These are phyloP conservation scores for Corylus avellana DNA, from an alignment of 306 rosid species.

Conservation along the genomic window DNA sequence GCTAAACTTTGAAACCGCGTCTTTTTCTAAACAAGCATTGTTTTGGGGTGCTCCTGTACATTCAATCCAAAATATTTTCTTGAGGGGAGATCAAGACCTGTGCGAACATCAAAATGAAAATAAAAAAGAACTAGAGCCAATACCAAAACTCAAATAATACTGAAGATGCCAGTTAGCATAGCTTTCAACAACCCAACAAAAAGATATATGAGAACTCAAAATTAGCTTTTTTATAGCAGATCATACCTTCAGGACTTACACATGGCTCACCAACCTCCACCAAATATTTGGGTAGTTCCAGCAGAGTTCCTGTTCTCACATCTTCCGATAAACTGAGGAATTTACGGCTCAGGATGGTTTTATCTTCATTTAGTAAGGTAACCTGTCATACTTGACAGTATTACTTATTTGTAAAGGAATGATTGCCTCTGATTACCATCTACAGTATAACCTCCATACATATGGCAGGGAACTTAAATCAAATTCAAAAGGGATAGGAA, in stretches of 20 bases:
- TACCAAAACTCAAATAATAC: not conserved
- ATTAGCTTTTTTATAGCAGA: constrained; percentile 1
- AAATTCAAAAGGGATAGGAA: not conserved
- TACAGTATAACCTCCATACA: not conserved
- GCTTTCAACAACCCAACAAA: not conserved
- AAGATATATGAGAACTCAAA: constrained; percentile 7
- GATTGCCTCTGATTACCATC: not conserved
- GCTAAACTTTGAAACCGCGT: constrained; percentile 35
- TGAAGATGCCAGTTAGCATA: not conserved
- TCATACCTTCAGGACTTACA: constrained; percentile 26
- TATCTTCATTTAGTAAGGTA: constrained; percentile 37
- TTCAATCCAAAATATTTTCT: constrained; percentile 34
- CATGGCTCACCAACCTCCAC: constrained; percentile 29
- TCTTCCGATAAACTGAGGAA: constrained; percentile 26
- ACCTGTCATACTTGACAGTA: constrained; percentile 19
- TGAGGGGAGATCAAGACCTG: constrained; percentile 25
- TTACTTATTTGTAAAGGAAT: not conserved
- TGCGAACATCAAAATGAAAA: constrained; percentile 14
- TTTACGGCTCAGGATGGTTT: constrained; percentile 29
- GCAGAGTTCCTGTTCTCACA: constrained; percentile 17
- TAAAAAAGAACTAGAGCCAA: not conserved
- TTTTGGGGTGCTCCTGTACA: constrained; percentile 45
- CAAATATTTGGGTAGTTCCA: constrained; percentile 36
- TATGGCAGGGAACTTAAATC: not conserved
- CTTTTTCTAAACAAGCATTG: constrained; percentile 37